Evolutionary conservation across 2,329 filamentous ascomycete genomes (phyloP).

Genomic region (Epicoccum nigrum): DNA sequence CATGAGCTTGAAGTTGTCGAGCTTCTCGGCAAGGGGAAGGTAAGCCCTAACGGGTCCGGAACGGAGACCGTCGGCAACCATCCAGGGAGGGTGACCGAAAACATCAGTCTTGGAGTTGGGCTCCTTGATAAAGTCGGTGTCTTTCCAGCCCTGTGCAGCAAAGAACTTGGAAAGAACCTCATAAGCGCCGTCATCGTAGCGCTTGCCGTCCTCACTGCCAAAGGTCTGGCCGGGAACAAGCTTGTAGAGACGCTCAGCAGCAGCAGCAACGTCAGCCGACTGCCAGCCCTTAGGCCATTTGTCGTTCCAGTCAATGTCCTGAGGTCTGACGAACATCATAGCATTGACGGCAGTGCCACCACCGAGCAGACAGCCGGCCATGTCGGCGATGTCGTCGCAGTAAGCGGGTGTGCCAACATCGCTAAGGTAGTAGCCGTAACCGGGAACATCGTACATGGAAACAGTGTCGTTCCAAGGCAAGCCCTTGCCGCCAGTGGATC

Average conservation of each 20-base stretch:
- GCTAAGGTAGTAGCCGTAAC: slow-evolving; percentile 43
- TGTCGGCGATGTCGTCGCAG: slow-evolving; percentile 72
- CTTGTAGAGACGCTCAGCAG: slow-evolving; percentile 69
- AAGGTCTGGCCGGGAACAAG: slow-evolving; percentile 72
- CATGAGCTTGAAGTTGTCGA: slow-evolving; percentile 70
- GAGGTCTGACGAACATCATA: slow-evolving; percentile 51
- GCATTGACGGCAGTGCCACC: slow-evolving; percentile 71
- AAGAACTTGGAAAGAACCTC: slow-evolving; percentile 67
- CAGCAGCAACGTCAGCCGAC: slow-evolving; percentile 63
- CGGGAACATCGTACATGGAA: slow-evolving; percentile 48
- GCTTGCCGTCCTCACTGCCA: slow-evolving; percentile 68
- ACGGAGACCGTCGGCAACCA: slow-evolving; percentile 68
- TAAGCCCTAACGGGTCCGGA: slow-evolving; percentile 74
- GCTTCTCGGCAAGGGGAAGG: slow-evolving; percentile 64
- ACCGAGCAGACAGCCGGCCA: slow-evolving; percentile 72
- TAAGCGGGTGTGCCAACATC: slow-evolving; percentile 36
- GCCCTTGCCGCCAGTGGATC: slow-evolving; percentile 37
- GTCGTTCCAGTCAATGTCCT: slow-evolving; percentile 67
- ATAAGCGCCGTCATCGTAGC: slow-evolving; percentile 70
- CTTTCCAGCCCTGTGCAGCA: slow-evolving; percentile 64
- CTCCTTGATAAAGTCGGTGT: slow-evolving; percentile 65
- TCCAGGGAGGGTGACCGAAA: slow-evolving; percentile 69
- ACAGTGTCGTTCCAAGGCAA: slow-evolving; percentile 44
- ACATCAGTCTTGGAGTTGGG: slow-evolving; percentile 66
- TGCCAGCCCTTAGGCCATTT: slow-evolving; percentile 77